These are phyloP conservation scores for Gypsophila paniculata DNA, from an alignment of 179 eudicot genomes.

Conservation along the genomic window DNA sequence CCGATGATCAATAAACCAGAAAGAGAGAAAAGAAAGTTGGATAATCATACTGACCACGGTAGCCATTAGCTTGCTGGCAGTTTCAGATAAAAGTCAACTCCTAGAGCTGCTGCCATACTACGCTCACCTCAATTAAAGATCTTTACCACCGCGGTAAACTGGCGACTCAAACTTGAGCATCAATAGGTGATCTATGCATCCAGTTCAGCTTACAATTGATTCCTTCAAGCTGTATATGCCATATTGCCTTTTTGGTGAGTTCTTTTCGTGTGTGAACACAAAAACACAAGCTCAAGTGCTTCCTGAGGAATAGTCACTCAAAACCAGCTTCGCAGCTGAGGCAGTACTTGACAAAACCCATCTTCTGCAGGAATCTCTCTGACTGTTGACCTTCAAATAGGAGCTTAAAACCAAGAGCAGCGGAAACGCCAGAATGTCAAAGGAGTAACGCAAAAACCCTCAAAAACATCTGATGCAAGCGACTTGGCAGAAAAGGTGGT, in stretches of 20 bases:
- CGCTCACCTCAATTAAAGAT: neutral
- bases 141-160: neutral
- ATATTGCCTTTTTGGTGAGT: neutral
- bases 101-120: neutral
- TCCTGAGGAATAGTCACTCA: constrained; percentile 5
- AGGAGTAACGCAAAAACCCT: constrained; percentile 11
- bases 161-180: neutral
- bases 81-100: neutral
- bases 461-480: neutral
- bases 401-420: constrained; percentile 1
- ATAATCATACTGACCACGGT: neutral
- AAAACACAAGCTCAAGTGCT: neutral
- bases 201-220: neutral
- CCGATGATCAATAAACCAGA: no score
- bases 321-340: constrained; percentile 9
- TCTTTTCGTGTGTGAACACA: neutral
- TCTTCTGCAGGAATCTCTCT: constrained; percentile 3
- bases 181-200: neutral
- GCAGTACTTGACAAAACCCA: constrained; percentile 8
- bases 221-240: neutral
- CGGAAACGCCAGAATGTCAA: neutral
- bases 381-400: neutral
- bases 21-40: neutral
- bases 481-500: constrained; percentile 3
- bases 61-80: neutral